Percentiles rank a stretch among this genome's conserved stretches.
These are phyloP conservation scores for Butyriboletus appendiculatus DNA, from an alignment of 1,284 basidiomycete species.

Conservation along the genomic window DNA sequence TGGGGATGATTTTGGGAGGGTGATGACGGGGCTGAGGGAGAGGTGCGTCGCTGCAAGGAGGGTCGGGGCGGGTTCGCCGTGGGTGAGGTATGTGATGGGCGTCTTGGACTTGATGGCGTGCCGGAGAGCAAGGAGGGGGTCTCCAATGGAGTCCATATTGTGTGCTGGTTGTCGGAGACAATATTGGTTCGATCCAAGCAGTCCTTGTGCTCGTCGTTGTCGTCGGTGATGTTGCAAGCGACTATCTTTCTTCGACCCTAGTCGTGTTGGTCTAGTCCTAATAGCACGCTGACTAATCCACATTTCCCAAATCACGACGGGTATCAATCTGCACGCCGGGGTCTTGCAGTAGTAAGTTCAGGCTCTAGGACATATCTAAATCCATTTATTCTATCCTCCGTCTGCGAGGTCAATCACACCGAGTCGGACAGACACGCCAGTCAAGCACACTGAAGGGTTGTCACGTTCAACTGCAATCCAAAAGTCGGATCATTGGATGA, in stretches of 20 bases:
- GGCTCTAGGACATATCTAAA: too few species aligned
- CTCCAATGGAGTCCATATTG: conserved; percentile 30
- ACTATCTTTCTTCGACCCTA: neutral
- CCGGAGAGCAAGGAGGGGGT: conserved; percentile 56
- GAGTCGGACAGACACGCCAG: too few species aligned
- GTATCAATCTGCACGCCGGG: too few species aligned
- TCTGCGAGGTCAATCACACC: too few species aligned
- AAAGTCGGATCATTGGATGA: too few species aligned
- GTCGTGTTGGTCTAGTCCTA: too few species aligned
- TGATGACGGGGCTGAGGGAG: conserved; percentile 52
- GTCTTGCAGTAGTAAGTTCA: too few species aligned
- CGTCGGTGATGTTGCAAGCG: neutral
- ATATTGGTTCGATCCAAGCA: neutral
- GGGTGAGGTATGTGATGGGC: conserved; percentile 52
- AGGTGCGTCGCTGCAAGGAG: conserved; percentile 65
- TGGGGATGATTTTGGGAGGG: conserved; percentile 66
- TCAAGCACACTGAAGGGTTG: too few species aligned
- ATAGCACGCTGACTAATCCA: neutral
- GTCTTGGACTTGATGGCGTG: conserved; percentile 56
- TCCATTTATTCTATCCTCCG: too few species aligned
- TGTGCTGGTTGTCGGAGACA: neutral
- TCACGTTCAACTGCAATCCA: too few species aligned
- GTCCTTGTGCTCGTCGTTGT: neutral
- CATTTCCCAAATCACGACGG: too few species aligned
- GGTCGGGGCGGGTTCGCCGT: conserved; percentile 46